phyloP scores from a whole-genome alignment of 495 filamentous ascomycete genomes.

The Neurospora africana region DNA sequence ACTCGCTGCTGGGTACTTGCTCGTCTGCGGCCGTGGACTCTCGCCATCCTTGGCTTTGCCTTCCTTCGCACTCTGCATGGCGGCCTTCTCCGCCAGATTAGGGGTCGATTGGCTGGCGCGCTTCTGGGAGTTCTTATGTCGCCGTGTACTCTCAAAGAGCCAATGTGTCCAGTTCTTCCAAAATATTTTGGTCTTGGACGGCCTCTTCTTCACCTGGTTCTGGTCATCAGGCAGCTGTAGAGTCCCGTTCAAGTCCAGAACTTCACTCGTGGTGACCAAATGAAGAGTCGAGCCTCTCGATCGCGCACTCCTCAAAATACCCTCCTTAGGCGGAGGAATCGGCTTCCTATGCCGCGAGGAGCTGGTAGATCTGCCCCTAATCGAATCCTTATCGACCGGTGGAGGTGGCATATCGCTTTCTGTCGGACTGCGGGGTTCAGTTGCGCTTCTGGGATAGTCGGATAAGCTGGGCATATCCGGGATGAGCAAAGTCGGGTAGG shows the following conservation, averaged over 20 bases:
- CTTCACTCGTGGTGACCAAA: conserved; percentile 54
- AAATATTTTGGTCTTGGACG: conserved; percentile 43
- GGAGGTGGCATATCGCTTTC: conserved; percentile 45
- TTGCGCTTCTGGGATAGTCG: conserved; percentile 38
- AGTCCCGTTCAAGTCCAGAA: conserved; percentile 18
- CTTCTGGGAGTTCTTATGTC: conserved; percentile 30
- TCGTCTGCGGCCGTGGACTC: conserved; percentile 43
- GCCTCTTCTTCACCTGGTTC: conserved; percentile 36
- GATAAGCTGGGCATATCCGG: conserved; percentile 53
- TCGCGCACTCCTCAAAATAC: conserved; percentile 45
- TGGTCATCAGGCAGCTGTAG: conserved; percentile 17
- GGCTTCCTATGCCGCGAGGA: conserved; percentile 60
- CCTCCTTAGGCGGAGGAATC: conserved; percentile 78
- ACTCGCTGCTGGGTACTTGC: conserved; percentile 34
- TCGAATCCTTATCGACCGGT: conserved; percentile 68
- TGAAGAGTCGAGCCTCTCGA: conserved; percentile 72
- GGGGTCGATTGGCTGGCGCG: conserved; percentile 45
- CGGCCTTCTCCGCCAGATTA: conserved; percentile 34
- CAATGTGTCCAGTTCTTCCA: conserved; percentile 60
- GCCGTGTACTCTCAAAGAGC: conserved; percentile 39
- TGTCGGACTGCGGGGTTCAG: conserved; percentile 23
- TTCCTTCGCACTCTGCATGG: conserved; percentile 26
- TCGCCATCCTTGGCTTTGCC: conserved; percentile 32
- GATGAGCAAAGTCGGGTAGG: conserved; percentile 36
- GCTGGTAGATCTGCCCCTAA: conserved; percentile 46